Evolutionary conservation across 768 basidiomycete genomes (phyloP), one percentile per base, ranked within the genome.

Genomic region (Macrocybe gigantea): DNA sequence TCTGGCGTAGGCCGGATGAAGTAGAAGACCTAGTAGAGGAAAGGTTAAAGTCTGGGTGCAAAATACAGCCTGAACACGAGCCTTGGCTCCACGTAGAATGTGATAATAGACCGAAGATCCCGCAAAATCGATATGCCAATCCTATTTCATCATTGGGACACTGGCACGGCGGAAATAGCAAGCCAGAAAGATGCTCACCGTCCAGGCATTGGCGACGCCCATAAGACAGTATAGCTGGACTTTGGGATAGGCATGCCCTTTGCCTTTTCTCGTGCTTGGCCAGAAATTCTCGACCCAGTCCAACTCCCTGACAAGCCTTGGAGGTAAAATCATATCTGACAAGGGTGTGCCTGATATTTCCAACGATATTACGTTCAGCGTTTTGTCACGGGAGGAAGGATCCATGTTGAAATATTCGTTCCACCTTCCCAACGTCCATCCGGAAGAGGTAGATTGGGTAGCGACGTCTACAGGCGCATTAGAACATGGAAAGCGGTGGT

Each of bases 41-140:
- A 30, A 39, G 41, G 15, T 55, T n/a, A 40, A 34, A 33, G 43
- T 36, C 13, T 44, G 15, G 44, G 4, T 35, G 38, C 22, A 10
- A 36, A 29, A 15, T 33, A 35, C 29, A 44, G 38, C 22, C 32
- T 35, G 35, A 9, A 36, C n/a, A 44, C 69, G 41, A 54, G 83
- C 94, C 79, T 93, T 96, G 48, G 82, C 75, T 29, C 93, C 93
- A 38, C 72, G 77, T 13, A 96, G 73, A 50, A 99, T 84, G 56
- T 97, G 93, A 60, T 98, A 98, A 64, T 95, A 98, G n/a, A 94
- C 95, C 1, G 89, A 95, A 2, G 90, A 93, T 1, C 93, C 96
- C 14, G 95, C 95, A 61, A 99, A 97, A 67, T 99, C 96, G 50
- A 98, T 74, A 59, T 99, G 95, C 96, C 94, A 97, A 60, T 97